These are phyloP conservation scores for Malus hybrid DNA, from an alignment of 331 rosid species.

Conservation along the genomic window DNA sequence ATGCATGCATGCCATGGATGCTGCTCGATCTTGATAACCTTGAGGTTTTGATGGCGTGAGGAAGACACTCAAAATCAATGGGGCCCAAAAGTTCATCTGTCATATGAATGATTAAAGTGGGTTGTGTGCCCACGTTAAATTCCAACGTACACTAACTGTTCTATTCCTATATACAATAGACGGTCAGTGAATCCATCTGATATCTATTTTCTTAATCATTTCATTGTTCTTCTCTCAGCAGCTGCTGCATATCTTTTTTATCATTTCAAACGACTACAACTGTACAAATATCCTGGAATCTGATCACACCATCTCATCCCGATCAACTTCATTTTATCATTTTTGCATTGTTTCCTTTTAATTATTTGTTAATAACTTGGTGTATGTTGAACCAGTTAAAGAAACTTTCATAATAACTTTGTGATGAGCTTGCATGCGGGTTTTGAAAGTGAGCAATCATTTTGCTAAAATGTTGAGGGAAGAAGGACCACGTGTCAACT, in stretches of 20 bases:
- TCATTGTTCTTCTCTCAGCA: constrained; percentile 15
- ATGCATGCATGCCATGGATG: neutral
- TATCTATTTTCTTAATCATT: constrained; percentile 11
- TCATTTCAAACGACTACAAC: constrained; percentile 16
- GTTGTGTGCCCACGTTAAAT: constrained; percentile 5
- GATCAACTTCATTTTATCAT: constrained; percentile 6
- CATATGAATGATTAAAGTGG: neutral
- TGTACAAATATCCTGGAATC: too few relatives aligned
- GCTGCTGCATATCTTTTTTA: constrained; percentile 3
- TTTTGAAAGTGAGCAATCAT: constrained; percentile 11
- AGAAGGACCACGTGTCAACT: neutral
- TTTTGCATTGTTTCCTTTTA: neutral
- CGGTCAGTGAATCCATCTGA: neutral
- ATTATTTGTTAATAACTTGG: neutral
- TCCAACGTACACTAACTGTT: constrained; percentile 7
- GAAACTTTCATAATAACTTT: constrained; percentile 4
- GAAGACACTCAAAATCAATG: neutral
- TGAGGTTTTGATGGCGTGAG: neutral
- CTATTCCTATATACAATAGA: neutral
- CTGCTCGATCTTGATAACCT: neutral
- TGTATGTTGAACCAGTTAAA: neutral
- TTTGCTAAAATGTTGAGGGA: neutral
- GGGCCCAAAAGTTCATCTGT: neutral
- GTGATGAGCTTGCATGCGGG: constrained; percentile 2
- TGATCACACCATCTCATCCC: neutral